These are phyloP conservation scores for Platanus orientalis DNA, from an alignment of 164 flowering plant genomes.

Conservation along the genomic window DNA sequence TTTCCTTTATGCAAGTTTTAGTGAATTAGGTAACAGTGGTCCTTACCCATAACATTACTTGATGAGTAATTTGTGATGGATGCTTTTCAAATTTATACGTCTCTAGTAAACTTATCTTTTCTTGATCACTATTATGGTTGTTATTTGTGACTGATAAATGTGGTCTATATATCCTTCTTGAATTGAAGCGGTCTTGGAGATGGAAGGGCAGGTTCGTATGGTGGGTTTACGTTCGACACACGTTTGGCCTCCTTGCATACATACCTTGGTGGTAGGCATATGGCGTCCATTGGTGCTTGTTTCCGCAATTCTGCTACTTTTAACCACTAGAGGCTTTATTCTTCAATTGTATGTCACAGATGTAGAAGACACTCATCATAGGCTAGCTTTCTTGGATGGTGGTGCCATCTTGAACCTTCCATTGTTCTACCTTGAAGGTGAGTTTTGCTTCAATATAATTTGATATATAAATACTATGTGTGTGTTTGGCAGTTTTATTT, in stretches of 20 bases:
- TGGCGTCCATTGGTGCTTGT: neutral
- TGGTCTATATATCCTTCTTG: conserved; percentile 3
- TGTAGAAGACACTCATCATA: conserved; percentile 79
- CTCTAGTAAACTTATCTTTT: neutral
- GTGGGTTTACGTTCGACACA: conserved; percentile 55
- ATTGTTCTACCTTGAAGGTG: conserved; percentile 80
- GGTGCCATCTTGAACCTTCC: conserved; percentile 71
- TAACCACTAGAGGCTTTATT: conserved; percentile 12
- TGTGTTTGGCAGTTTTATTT: no score
- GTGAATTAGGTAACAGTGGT: neutral
- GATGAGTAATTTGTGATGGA: neutral
- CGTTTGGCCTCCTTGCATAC: conserved; percentile 77
- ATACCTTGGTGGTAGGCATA: conserved; percentile 85
- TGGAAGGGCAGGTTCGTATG: conserved; percentile 34
- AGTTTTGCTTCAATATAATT: neutral
- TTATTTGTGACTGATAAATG: neutral
- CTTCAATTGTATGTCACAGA: conserved; percentile 39
- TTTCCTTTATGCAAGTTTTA: no score
- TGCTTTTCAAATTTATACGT: neutral
- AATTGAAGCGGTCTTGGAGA: conserved; percentile 27
- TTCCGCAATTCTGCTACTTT: neutral
- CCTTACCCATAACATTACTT: neutral
- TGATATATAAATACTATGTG: no score
- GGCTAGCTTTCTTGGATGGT: conserved; percentile 66
- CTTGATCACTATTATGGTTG: neutral